Base-by-base conservation (phyloP, 208 protist species). In the Tritrichomonas musculus region DNA sequence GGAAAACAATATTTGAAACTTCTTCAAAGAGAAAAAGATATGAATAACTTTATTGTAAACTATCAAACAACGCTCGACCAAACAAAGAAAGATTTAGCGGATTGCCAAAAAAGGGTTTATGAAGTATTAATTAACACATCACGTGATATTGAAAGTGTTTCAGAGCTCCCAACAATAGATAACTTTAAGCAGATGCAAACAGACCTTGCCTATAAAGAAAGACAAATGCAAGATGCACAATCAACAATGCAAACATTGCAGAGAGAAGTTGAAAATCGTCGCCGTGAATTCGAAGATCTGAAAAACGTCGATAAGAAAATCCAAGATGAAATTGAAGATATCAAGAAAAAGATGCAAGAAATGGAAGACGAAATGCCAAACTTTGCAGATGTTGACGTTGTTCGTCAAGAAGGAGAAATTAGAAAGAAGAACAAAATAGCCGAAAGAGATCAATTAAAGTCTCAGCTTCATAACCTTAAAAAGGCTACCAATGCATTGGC, bases 41-140 rank as follows among this genome's bases (percentile, higher is more conserved):
- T 82, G 73, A 82, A 82, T 20, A 82, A 47, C 4, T 82, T 82
- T 20, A 82, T 82, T 30, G 25, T 53, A 82, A 82, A 82, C 41
- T 82, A 82, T 53, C 73, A 33, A 50, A 33, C 47, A 82, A 82
- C 4, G 0, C 73, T 82, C 20, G 73, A 82, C 20, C 47, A 49
- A 8, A 36, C 41, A n/a, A 33, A 82, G 20, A 33, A 82, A 82
- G 41, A 82, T 25, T 41, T 82, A n/a, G 41, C 33, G 1, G 41
- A 47, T 53, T 20, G 39, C 3, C 73, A 82, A 82, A 82, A 82
- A 36, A 33, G 41, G 17, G 73, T 82, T 30, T 13, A 53, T 11
- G 73, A 82, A 3, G 41, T 82, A 14, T 36, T 82, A 25, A 50
- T 8, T 20, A 41, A 82, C 47, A 82, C 73, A 50, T 82, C 73